These are phyloP conservation scores for Alternaria arbusti DNA, from an alignment of 2,329 filamentous ascomycete species.

Conservation along the genomic window DNA sequence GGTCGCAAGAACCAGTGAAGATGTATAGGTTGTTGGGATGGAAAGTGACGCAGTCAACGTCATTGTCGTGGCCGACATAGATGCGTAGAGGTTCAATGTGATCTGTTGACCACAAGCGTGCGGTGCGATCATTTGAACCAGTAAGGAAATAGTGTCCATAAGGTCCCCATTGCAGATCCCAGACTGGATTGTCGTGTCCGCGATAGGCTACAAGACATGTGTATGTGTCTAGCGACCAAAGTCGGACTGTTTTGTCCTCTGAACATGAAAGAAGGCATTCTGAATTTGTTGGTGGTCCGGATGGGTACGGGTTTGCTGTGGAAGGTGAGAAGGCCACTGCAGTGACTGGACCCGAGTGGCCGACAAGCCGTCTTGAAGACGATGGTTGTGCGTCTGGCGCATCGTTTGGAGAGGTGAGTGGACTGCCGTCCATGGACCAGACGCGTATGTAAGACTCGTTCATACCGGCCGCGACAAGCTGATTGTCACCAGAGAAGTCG, in stretches of 20 bases:
- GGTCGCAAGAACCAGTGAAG: constrained; percentile 91
- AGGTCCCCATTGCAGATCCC: constrained; percentile 87
- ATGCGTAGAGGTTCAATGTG: constrained; percentile 88
- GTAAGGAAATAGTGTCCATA: constrained; percentile 95
- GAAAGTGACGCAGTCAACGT: constrained; percentile 90
- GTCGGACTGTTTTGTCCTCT: constrained; percentile 82
- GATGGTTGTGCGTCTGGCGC: constrained; percentile 60
- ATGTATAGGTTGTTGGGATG: constrained; percentile 94
- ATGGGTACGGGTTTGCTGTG: constrained; percentile 55
- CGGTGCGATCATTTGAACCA: constrained; percentile 86
- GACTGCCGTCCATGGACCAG: constrained; percentile 87
- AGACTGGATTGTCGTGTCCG: constrained; percentile 87
- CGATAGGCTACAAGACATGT: constrained; percentile 94
- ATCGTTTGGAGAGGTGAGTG: constrained; percentile 71
- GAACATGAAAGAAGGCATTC: constrained; percentile 87
- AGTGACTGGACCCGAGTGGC: constrained; percentile 89
- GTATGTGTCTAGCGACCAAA: constrained; percentile 94
- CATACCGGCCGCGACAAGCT: constrained; percentile 86
- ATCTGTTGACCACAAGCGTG: constrained; percentile 90
- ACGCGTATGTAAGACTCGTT: constrained; percentile 94
- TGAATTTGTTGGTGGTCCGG: constrained; percentile 63
- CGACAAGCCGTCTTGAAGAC: constrained; percentile 79
- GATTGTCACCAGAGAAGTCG: constrained; percentile 91
- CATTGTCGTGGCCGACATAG: constrained; percentile 89
- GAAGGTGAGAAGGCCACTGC: constrained; percentile 86